These are phyloP conservation scores for Daldinia decipiens DNA, from an alignment of 495 filamentous ascomycete species.

Conservation along the genomic window DNA sequence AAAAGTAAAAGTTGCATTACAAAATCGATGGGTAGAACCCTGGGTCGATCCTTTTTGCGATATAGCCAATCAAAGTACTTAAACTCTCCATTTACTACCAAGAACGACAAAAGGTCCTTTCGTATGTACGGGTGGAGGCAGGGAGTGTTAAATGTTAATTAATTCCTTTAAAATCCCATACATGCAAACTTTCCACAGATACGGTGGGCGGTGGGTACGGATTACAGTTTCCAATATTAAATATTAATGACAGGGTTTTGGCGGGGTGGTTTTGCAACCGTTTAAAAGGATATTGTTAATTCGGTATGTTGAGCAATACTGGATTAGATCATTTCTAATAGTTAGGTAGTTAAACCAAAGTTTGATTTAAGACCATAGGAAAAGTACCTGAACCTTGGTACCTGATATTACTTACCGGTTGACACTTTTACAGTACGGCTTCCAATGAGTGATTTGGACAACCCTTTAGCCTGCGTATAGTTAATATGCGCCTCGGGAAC, in stretches of 20 bases:
- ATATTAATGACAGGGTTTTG: conserved; percentile 1
- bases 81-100: conserved; percentile 32
- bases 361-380: not conserved
- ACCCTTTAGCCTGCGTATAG: conserved; percentile 3
- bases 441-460: not conserved
- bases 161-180: not conserved
- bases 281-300: conserved; percentile 1
- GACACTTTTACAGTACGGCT: not conserved
- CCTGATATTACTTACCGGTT: not conserved
- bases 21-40: conserved; percentile 15
- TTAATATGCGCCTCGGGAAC: not conserved
- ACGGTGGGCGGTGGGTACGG: conserved; percentile 7
- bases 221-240: not conserved
- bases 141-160: not conserved
- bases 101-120: conserved; percentile 22
- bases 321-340: not conserved
- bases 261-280: not conserved
- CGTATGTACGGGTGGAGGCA: conserved; percentile 1
- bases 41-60: conserved; percentile 36
- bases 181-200: conserved; percentile 9
- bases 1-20: conserved; percentile 2
- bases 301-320: not conserved
- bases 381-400: not conserved
- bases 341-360: too few relatives aligned
- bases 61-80: conserved; percentile 27